Conservation (phyloP, 306 rosid species). For the Begonia fuchsioides region DNA sequence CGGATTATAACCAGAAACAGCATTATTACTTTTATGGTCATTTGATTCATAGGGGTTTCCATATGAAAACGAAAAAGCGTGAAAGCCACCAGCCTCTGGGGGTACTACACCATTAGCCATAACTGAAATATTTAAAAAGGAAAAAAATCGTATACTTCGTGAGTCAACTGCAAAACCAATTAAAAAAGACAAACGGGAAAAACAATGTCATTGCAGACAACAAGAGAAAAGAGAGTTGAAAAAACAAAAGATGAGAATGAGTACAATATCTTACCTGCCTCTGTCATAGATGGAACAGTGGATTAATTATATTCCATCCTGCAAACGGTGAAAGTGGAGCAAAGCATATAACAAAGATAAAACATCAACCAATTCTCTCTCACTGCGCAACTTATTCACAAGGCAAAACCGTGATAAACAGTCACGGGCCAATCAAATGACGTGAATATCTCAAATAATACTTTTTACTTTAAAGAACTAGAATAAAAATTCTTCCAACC, state of each 20-base stretch:
- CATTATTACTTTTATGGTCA: conserved; percentile 21
- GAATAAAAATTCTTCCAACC: no score
- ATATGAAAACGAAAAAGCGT: conserved; percentile 51
- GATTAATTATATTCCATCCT: conserved; percentile 58
- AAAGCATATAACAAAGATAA: conserved; percentile 10
- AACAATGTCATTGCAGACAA: no score
- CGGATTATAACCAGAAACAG: conserved; percentile 36
- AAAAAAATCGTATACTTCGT: no score
- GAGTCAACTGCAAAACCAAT: no score
- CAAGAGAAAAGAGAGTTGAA: background rate
- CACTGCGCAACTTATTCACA: no score
- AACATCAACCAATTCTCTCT: conserved; percentile 1
- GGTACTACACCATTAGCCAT: conserved; percentile 22
- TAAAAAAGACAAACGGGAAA: no score
- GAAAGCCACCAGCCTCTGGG: conserved; percentile 25
- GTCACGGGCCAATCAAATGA: no score
- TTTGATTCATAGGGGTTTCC: conserved; percentile 25
- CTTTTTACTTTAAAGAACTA: no score
- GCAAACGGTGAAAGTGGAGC: conserved; percentile 34
- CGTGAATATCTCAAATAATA: no score
- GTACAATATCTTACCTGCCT: conserved; percentile 39
- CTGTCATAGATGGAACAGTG: conserved; percentile 34
- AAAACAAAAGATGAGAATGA: conserved; percentile 10
- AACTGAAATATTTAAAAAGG: conserved; percentile 12
- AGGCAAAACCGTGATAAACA: no score